Conservation (phyloP, 192 early-diverging fungal species). For the Entomortierella beljakovae region DNA sequence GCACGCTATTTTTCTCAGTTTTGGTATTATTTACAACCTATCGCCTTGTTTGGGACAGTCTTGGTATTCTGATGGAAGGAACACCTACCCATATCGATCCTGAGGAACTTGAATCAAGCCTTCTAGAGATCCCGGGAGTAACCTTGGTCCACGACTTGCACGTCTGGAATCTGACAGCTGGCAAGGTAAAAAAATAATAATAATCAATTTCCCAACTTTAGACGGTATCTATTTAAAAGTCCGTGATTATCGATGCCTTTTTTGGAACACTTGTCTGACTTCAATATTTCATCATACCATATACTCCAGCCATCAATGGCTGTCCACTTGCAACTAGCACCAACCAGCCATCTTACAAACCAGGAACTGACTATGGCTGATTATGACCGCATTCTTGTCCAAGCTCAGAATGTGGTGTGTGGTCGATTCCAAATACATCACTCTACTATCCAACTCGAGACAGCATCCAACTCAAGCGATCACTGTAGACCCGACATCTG, state of each 20-base stretch:
- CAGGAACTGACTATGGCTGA: constrained; percentile 34
- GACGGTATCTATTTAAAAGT: neutral
- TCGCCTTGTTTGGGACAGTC: constrained; percentile 71
- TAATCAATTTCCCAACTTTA: no score
- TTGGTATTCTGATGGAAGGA: constrained; percentile 85
- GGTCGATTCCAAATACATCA: constrained; percentile 65
- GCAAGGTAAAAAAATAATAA: constrained; percentile 47
- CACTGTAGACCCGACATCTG: constrained; percentile 65
- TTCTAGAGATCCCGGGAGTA: constrained; percentile 59
- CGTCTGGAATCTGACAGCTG: constrained; percentile 67
- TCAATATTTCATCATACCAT: neutral
- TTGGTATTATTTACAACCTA: constrained; percentile 82
- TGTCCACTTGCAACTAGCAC: constrained; percentile 31
- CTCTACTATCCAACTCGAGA: constrained; percentile 67
- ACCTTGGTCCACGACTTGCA: constrained; percentile 66
- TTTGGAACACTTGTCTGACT: constrained; percentile 12
- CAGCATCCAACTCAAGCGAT: constrained; percentile 52
- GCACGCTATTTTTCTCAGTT: constrained; percentile 86
- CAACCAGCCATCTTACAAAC: constrained; percentile 3
- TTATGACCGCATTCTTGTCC: constrained; percentile 62
- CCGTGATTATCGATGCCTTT: constrained; percentile 19
- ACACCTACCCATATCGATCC: constrained; percentile 63
- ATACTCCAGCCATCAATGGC: constrained; percentile 40
- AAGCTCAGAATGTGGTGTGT: constrained; percentile 64
- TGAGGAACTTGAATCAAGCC: constrained; percentile 55